Evolutionary conservation across 225 moss, liverwort and hornwort genomes (phyloP), one percentile per base, ranked within the genome.

Genomic region (Bryoerythrophyllum caledonicum): DNA sequence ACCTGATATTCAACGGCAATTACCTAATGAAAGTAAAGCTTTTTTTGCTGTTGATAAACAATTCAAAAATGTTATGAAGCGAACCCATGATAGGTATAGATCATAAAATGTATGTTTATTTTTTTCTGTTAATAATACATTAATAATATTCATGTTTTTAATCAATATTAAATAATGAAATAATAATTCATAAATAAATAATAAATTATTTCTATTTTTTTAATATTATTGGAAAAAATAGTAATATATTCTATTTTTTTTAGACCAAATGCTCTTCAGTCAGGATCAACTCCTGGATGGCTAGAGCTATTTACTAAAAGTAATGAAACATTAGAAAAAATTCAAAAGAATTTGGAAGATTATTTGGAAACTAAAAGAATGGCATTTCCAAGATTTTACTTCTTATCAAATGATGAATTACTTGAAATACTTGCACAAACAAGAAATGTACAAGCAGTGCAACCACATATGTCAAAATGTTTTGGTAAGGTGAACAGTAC

Each of bases 21-120:
- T 96, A 48, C 94, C 96, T n/a, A 96, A 96, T 78, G 96, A 96
- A 81, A 94, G 96, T 72, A 96, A 94, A 79, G 96, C 94, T 0
- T 96, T 94, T 65, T 92, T 91, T 82, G 92, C 85, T 2, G 96
- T 96, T 11, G 94, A 96, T 78, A 96, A 96, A 6, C 92, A 94
- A 78, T 94, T 96, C 60, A 96, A 96, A 65, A 92, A 96, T 5
- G 87, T 96, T 7, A 94, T 96, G 96, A 96, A 96, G 78, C 84
- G 94, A 28, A 92, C 94, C 0, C 90, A 94, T 76, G 94, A 96
- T 23, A 92, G 96, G 96, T 86, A 12, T 3, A 11, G 5, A 4
- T 10, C 0, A 17, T 25, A 0, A n/a, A 32, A 25, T 60, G 6
- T 17, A 48, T 17, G 6, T 48, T 48, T 14, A 1, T 1, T 17